Conservation (phyloP, 345 rosid species). For the Camelina hispida region DNA sequence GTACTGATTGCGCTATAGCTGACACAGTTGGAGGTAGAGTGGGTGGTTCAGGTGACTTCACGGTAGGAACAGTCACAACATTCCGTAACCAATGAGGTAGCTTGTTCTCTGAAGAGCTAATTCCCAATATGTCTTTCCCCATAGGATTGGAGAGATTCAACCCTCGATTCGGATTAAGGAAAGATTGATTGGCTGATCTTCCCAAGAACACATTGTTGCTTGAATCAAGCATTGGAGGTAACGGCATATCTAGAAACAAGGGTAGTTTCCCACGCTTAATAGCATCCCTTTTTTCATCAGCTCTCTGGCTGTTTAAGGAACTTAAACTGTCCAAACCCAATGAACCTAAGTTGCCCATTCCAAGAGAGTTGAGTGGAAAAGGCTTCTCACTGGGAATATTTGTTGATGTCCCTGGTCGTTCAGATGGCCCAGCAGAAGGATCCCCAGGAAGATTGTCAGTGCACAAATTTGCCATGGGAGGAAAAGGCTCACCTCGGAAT, state of each 20-base stretch:
- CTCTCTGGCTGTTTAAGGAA: conserved; percentile 54
- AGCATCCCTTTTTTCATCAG: conserved; percentile 55
- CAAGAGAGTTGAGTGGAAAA: conserved; percentile 72
- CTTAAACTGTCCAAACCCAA: conserved; percentile 55
- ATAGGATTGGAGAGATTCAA: conserved; percentile 52
- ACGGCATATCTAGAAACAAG: conserved; percentile 66
- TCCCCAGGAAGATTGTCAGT: conserved; percentile 56
- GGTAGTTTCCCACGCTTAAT: conserved; percentile 66
- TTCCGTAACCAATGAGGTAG: conserved; percentile 98
- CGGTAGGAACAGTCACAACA: conserved; percentile 74
- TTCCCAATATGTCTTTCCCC: conserved; percentile 74
- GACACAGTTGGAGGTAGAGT: conserved; percentile 86
- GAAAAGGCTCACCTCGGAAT: conserved; percentile 64
- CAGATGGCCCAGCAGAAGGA: conserved; percentile 72
- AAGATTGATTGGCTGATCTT: conserved; percentile 55
- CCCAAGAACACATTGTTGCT: conserved; percentile 55
- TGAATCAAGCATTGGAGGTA: conserved; percentile 54
- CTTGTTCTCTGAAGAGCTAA: conserved; percentile 69
- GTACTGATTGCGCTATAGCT: conserved; percentile 94
- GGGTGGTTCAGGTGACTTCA: conserved; percentile 62
- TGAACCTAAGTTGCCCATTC: conserved; percentile 65
- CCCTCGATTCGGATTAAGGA: conserved; percentile 49
- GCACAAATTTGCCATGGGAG: conserved; percentile 55
- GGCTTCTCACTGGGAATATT: conserved; percentile 63
- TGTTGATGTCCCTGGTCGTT: conserved; percentile 56